phyloP scores from a whole-genome alignment of 2,329 filamentous ascomycete species.

The Rutstroemia sp. region DNA sequence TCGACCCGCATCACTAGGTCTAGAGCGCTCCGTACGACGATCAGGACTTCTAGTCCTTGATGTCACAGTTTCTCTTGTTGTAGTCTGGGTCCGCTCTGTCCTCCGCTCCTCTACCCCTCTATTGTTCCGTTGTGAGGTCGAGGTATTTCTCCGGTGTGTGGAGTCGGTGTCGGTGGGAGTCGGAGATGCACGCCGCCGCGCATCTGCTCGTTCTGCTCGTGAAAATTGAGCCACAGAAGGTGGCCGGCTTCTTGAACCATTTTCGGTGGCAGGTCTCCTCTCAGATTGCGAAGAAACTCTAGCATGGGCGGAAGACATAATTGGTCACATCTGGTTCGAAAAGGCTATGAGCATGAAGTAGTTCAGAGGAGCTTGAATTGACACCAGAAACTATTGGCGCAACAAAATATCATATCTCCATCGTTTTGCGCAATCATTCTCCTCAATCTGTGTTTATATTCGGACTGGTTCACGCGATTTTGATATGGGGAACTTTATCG shows the following conservation, averaged over 20 bases:
- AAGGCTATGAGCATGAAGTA: constrained; percentile 3
- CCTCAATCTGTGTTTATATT: not conserved
- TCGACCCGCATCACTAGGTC: constrained; percentile 22
- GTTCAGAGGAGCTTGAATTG: not conserved
- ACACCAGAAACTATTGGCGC: not conserved
- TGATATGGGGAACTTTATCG: constrained; percentile 3
- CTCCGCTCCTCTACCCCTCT: constrained; percentile 40
- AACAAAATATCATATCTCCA: constrained; percentile 4
- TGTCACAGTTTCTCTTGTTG: constrained; percentile 55
- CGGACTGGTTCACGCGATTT: constrained; percentile 5
- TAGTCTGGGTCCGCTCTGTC: constrained; percentile 50
- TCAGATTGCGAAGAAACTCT: constrained; percentile 27
- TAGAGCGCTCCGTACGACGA: constrained; percentile 26
- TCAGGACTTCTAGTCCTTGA: constrained; percentile 52
- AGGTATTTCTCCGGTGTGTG: constrained; percentile 50
- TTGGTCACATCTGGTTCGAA: constrained; percentile 21
- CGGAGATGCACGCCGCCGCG: constrained; percentile 23
- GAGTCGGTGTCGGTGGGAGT: constrained; percentile 20
- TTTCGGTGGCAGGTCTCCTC: constrained; percentile 24
- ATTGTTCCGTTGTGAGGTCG: constrained; percentile 45
- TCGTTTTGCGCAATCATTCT: constrained; percentile 2
- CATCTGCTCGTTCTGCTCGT: constrained; percentile 20
- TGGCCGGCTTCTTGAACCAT: constrained; percentile 26
- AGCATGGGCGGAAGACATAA: constrained; percentile 29
- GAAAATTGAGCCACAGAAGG: constrained; percentile 20